Base-by-base conservation (phyloP, 257 asterid species). In the Capsicum baccatum region DNA sequence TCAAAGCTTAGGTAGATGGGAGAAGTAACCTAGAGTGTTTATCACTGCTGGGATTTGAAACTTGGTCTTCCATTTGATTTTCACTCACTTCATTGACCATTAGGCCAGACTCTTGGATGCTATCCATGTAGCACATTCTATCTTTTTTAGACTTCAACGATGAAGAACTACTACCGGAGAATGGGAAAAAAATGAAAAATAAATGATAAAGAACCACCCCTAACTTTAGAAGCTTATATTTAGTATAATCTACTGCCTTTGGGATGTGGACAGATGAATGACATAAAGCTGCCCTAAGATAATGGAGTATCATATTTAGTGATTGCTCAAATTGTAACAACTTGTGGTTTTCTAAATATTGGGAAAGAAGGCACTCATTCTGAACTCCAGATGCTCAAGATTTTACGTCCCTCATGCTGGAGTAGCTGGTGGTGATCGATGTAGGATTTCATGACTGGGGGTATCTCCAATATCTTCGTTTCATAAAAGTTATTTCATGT, bases 261-360 rank as follows among this genome's bases (percentile, higher is more conserved):
- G 82, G 81, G 64, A 26, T 78, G 82, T 78, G 64, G 81, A 54
- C 64, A 8, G 81, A 50, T 50, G 81, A 74, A 74, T 52, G 47
- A 48, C 39, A 21, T 74, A 52, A 76, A 26, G 19, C 63, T 47
- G 0, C 21, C 50, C 64, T 35, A 54, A 35, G 82, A 55, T 76
- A 76, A 78, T 26, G 50, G 19, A 54, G 50, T 54, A 33, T 33
- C 48, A 52, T 78, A 54, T 13, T 26, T 26, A 26, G 8, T 54
- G 64, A 33, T 14, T 55, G 3, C n/a, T 78, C 64, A 78, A 54
- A 78, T 78, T 26, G 19, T 54, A 78, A 21, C 42, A 26, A 52
- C 82, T 78, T 15, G 66, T 26, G 64, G 50, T 78, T 54, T 54
- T 54, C 48, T 8, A 16, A 33, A 52, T 26, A 78, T 54, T 26